phyloP scores from a whole-genome alignment of 2,329 filamentous ascomycete species.

The Aureobasidium sp. region DNA sequence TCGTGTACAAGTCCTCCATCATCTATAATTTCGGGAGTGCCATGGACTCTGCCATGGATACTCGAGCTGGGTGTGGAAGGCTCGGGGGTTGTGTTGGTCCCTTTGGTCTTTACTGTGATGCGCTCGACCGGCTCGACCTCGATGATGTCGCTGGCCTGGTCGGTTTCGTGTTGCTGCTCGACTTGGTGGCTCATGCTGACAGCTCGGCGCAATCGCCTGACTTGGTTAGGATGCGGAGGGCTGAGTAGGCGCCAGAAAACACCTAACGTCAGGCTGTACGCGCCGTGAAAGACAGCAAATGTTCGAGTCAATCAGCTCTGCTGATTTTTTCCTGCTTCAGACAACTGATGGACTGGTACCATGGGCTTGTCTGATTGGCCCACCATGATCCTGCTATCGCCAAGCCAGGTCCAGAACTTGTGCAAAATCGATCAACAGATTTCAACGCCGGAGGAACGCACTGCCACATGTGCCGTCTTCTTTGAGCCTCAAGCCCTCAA shows the following conservation, averaged over 20 bases:
- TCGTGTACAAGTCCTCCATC: conserved; percentile 27
- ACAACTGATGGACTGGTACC: not conserved
- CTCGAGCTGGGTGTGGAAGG: conserved; percentile 17
- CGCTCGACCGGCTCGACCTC: conserved; percentile 19
- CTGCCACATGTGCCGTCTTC: not conserved
- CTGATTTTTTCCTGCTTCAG: not conserved
- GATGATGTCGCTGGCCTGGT: conserved; percentile 14
- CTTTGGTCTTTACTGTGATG: conserved; percentile 25
- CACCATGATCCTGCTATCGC: not conserved
- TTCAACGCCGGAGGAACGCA: not conserved
- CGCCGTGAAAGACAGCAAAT: not conserved
- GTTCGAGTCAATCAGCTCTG: not conserved
- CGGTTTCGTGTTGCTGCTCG: not conserved
- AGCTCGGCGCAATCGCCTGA: not conserved
- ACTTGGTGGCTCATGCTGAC: not conserved
- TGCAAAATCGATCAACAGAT: not conserved
- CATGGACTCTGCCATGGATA: conserved; percentile 21
- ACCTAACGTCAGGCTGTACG: not conserved
- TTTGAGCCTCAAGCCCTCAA: not conserved
- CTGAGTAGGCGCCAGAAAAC: no score
- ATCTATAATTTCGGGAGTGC: conserved; percentile 27
- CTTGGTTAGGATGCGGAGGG: not conserved
- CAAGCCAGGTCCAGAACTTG: conserved; percentile 5
- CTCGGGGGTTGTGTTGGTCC: conserved; percentile 16
- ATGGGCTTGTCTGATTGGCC: not conserved